Conservation (phyloP, 306 rosid genomes). For the Crotalaria pallida region DNA sequence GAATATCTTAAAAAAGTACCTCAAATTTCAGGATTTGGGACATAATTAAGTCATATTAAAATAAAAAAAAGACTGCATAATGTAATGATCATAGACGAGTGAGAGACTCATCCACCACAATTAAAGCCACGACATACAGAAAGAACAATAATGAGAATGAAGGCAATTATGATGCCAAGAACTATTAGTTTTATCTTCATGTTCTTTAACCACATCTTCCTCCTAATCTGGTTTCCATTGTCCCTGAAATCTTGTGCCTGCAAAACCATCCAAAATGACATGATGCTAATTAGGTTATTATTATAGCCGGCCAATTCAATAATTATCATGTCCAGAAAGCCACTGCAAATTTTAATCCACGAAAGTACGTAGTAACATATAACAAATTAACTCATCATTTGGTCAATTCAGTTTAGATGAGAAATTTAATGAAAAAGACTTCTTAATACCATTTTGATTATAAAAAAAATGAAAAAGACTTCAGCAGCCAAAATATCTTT, state of each 20-base stretch:
- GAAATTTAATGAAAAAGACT: not conserved
- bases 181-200: conserved; percentile 80
- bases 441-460: no score
- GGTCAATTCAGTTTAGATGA: not conserved
- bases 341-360: not conserved
- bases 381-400: not conserved
- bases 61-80: not conserved
- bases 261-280: conserved; percentile 23
- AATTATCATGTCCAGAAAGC: not conserved
- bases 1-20: no score
- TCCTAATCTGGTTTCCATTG: conserved; percentile 59
- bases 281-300: no score
- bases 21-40: no score
- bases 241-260: conserved; percentile 72
- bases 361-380: not conserved
- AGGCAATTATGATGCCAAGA: conserved; percentile 53
- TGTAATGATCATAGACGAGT: not conserved
- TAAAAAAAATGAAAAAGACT: not conserved
- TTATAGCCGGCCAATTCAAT: not conserved
- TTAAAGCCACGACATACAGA: conserved; percentile 64
- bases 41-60: no score
- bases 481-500: not conserved
- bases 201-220: conserved; percentile 86
- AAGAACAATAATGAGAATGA: conserved; percentile 68
- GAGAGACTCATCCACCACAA: conserved; percentile 36